A percentile compares a stretch with the other conserved stretches of the same genome.
Conservation (phyloP, 139 green algal species). For the Pleodorina starrii region DNA sequence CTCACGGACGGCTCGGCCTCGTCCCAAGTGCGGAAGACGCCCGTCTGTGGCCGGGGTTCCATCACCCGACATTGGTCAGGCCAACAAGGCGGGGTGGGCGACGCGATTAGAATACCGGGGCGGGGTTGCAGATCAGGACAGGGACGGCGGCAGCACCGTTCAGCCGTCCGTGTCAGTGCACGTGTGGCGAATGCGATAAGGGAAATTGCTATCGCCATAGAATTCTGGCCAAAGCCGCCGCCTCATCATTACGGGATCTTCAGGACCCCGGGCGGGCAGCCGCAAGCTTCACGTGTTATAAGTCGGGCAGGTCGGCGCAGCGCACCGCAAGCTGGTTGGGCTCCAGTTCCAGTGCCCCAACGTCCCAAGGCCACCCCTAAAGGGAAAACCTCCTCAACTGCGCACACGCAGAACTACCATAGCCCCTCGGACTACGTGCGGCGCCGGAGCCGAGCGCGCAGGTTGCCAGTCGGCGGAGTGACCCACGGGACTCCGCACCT, state of each 20-base stretch:
- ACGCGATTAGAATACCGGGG: no score
- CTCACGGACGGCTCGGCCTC: background rate
- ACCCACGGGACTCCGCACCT: no score
- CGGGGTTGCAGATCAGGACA: no score
- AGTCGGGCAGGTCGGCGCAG: no score
- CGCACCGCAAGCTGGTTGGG: no score
- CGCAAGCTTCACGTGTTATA: no score
- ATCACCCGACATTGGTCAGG: no score
- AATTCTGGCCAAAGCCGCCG: background rate
- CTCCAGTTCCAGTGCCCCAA: background rate
- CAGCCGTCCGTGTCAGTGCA: background rate
- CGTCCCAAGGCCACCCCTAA: background rate
- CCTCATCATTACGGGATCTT: no score
- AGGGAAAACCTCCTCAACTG: background rate
- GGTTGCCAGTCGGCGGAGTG: background rate
- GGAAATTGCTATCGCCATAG: background rate
- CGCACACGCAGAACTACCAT: background rate
- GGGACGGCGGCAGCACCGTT: background rate
- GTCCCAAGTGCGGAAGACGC: background rate
- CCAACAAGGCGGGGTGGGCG: no score
- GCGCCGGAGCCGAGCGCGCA: background rate
- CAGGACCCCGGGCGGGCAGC: no score
- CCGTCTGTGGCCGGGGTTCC: background rate
- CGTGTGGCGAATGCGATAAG: background rate
- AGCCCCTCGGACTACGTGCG: background rate